Conservation (phyloP, 2,329 filamentous ascomycete species). For the Pyrenochaeta sp. region DNA sequence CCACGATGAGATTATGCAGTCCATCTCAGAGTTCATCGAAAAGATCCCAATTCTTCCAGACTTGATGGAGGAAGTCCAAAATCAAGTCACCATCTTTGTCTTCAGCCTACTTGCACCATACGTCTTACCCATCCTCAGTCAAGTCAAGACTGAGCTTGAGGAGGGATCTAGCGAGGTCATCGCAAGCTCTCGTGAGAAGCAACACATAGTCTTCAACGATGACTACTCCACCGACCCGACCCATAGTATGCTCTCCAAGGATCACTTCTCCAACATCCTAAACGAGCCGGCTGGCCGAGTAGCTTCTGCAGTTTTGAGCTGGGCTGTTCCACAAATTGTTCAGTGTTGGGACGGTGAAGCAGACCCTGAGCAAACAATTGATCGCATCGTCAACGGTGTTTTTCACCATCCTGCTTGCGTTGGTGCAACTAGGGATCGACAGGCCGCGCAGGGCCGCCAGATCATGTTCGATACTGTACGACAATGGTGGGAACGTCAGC, state of each 20-base stretch:
- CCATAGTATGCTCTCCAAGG: constrained; percentile 95
- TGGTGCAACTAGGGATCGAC: constrained; percentile 70
- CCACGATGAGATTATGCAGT: constrained; percentile 87
- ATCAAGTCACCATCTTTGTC: constrained; percentile 87
- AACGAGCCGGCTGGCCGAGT: constrained; percentile 89
- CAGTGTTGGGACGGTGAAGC: constrained; percentile 84
- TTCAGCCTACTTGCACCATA: constrained; percentile 92
- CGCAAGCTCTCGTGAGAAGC: constrained; percentile 81
- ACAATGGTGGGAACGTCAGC: constrained; percentile 80
- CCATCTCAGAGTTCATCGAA: constrained; percentile 79
- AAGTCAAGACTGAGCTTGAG: constrained; percentile 86
- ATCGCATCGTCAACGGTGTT: constrained; percentile 81
- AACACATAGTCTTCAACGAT: constrained; percentile 86
- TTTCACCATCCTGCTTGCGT: constrained; percentile 89
- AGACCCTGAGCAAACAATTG: constrained; percentile 74
- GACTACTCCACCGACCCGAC: constrained; percentile 81
- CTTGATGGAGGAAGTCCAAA: constrained; percentile 84
- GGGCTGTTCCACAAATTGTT: constrained; percentile 90
- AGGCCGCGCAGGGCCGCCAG: constrained; percentile 73
- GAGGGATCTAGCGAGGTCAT: constrained; percentile 90
- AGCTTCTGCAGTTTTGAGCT: constrained; percentile 79
- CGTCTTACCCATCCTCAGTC: constrained; percentile 82
- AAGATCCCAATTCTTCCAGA: constrained; percentile 86
- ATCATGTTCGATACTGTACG: constrained; percentile 83
- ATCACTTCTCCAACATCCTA: constrained; percentile 89